Evolutionary conservation across 495 filamentous ascomycete species (phyloP), one percentile per base, ranked within the genome.

Genomic region (Poronia punctata): DNA sequence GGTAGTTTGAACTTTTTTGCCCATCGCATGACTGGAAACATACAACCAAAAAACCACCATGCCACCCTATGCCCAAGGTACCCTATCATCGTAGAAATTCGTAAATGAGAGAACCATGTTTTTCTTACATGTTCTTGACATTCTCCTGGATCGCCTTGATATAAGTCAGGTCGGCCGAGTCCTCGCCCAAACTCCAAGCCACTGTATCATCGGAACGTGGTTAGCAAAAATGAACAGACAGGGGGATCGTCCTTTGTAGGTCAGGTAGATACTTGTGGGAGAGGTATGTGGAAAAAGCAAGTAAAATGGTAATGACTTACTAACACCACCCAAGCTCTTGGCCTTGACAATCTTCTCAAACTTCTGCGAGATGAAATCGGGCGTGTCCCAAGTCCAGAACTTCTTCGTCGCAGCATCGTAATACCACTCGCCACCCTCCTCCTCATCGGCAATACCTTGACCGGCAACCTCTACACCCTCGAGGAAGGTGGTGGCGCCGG

Each of bases 341-440:
- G 48, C 56, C 16, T 62, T 58, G n/a, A 83, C 70, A 30, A 84
- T 81, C 27, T 76, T 60, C 12, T 54, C 59, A 51, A 80, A 80
- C 64, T 84, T 84, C 46, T 67, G 57, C 7, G 52, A 52, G 25
- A 83, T 74, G 29, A 78, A 48, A 5, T 66, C 68, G 1, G 74
- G 64, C 1, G 77, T 82, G 43, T 84, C 80, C 80, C 80, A 84
- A 6, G 72, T 78, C 80, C 80, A 84, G 64, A 80, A 84, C 35
- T 79, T 45, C 25, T 66, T 61, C 16, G 57, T 58, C 3, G 64
- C 36, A 7, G 49, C 27, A 51, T 83, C 79, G 56, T 67, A 79
- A 63, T 73, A 82, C 64, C 79, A 83, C 59, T 78, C 60, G 2
- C 76, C 80, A 22, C 79, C 79, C 11, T 56, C 47, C 16, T 63